Evolutionary conservation across 257 asterid genomes (phyloP), one percentile per base, ranked within the genome.

Genomic region (Penstemon barbatus): DNA sequence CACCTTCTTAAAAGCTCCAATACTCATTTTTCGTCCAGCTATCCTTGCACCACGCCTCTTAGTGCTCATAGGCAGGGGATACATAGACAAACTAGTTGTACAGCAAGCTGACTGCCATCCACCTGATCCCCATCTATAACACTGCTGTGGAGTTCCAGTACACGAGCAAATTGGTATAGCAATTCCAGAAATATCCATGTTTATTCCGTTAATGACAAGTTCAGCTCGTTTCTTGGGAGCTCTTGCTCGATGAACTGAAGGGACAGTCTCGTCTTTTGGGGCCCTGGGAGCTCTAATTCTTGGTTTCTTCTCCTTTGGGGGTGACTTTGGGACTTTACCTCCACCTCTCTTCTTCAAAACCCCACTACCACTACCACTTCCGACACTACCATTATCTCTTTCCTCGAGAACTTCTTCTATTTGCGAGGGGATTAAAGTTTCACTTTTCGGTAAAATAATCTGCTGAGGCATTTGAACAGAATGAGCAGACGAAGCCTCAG

Each of bases 81-180:
- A 82, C 12, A 76, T 41, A 36, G 96, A 91, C 81, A 87, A 12
- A 48, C 85, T 81, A 37, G 88, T 91, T 8, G 96, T 91, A 73
- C 96, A 88, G 71, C 97, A 91, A 43, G 96, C 96, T 0, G 97
- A 91, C 67, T 91, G 96, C 97, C 97, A 91, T 43, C 97, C 97
- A 77, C 96, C 97, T 25, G 90, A 83, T 59, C 97, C 97, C 97
- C 97, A 91, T 81, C 95, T 81, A 66, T 91, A 91, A 57, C 96
- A 91, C 74, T 88, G 89, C 46, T 89, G 97, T 38, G 92, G 83
- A 44, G 84, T 60, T 25, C 96, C 96, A 8, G 97, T 91, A 79
- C 96, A 91, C 12, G 97, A 86, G 79, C 97, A 91, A 70, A 88
- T 74, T 0, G 97, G 97, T 13, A 84, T 79, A 11, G 96, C 88